Evolutionary conservation across 176 grass and related monocot species (phyloP), one percentile per base, ranked within the genome.

Genomic region (Carex pumila): DNA sequence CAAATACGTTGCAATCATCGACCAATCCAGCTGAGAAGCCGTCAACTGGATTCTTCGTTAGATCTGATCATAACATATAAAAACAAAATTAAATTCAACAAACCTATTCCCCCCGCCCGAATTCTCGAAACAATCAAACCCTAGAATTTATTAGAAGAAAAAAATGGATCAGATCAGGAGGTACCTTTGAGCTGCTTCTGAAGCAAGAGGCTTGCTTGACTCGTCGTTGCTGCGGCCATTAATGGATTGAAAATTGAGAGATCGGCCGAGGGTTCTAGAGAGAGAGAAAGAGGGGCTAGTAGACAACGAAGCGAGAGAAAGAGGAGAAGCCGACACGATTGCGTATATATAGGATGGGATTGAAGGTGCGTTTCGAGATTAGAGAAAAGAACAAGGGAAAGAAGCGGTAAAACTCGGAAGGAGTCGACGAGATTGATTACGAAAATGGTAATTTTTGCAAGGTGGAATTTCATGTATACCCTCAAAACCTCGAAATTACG

Each of bases 151-250:
- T 78, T 34, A 49, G 2, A 74, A 78, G 17, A 67, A 43, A 30
- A 2, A 5, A 45, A 75, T 25, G 52, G 71, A 79, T 70, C 88
- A 47, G 88, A 91, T 91, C 86, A 85, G 64, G 41, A 47, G 49
- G 72, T 76, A 97, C 94, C 94, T 94, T 86, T 85, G 81, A 97
- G 94, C 64, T 94, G 94, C 90, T 97, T 94, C 84, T 84, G 84
- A 41, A 97, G 94, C 59, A 97, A 85, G 50, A 97, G 94, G 81
- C 89, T 90, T 79, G 90, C 94, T 87, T 94, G 92, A 88, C 84
- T 94, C 80, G 66, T 68, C 81, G 65, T 83, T 53, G 81, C 61
- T 64, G 90, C 90, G 73, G 73, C 73, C 94, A 97, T 97, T 81
- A 85, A 84, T 83, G 65, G 82, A 82, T 60, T 47, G 17, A 43